Evolutionary conservation across 2,329 filamentous ascomycete genomes (phyloP), one percentile per base, ranked within the genome.

Genomic region (Curvularia lunata): DNA sequence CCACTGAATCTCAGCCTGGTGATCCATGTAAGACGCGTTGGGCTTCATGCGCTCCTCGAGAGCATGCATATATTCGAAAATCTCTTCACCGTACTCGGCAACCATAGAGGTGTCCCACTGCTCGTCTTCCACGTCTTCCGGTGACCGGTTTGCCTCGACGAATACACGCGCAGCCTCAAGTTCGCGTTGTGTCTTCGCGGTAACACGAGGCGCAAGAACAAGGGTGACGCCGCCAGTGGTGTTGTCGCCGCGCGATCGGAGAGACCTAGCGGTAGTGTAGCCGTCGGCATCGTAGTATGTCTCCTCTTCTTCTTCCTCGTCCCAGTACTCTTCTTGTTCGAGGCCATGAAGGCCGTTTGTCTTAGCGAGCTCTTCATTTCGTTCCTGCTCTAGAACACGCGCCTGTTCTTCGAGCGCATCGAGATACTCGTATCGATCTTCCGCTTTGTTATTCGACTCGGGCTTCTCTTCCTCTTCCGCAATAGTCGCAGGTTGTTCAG

Each of bases 1-100:
- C 95, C 95, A 99, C 75, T 97, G 91, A 56, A 99, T 96, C 77
- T 98, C 94, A n/a, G 90, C 88, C 77, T 99, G 95, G 65, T 90
- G 88, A 62, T 97, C 92, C 94, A 99, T 99, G 82, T 99, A 99
- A 75, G 95, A 87, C 3, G 92, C 84, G 71, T 95, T 93, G 1
- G 95, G 95, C 40, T 93, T 83, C 86, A 97, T 90, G 67, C 88
- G 75, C 83, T 85, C 91, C 92, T 99, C 95, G 50, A 97, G 87
- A 56, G 91, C 84, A 51, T 86, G 87, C 91, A 98, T 92, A 80
- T 98, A 97, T 25, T 86, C 83, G 70, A 98, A 97, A 67, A 99
- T 98, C 70, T 99, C 95, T 16, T 97, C 92, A 47, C 90, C 90
- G 72, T 99, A 99, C 74, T 98, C 94, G 10, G 93, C 91, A 49